Evolutionary conservation across 2,329 filamentous ascomycete species (phyloP).

Genomic region (Stagonosporopsis cucurbitacearum): DNA sequence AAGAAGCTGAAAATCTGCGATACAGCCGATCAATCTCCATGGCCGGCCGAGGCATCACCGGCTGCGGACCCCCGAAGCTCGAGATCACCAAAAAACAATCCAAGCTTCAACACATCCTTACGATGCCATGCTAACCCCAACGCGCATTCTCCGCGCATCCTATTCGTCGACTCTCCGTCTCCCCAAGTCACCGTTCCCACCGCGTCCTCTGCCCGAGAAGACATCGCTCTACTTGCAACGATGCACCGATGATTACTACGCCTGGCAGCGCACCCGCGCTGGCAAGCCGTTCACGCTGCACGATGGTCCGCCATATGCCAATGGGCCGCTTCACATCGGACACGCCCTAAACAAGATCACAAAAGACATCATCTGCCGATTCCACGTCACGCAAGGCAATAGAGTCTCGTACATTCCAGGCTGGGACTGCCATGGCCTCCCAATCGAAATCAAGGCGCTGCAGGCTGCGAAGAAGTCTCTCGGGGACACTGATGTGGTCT

Average conservation of each 20-base stretch:
- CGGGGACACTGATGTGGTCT: slow-evolving; percentile 53
- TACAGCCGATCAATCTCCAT: slow-evolving; percentile 21
- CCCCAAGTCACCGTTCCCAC: slow-evolving; percentile 57
- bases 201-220: slow-evolving; percentile 48
- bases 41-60: slow-evolving; percentile 22
- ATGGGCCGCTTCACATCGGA: slow-evolving; percentile 87
- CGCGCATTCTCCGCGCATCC: slow-evolving; percentile 48
- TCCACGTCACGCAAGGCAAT: slow-evolving; percentile 78
- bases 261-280: slow-evolving; percentile 70
- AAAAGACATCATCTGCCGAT: slow-evolving; percentile 89
- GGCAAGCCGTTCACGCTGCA: slow-evolving; percentile 78
- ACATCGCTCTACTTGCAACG: slow-evolving; percentile 66
- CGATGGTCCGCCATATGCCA: slow-evolving; percentile 96
- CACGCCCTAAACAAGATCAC: slow-evolving; percentile 97
- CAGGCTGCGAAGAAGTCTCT: slow-evolving; percentile 59
- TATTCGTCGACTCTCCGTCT: slow-evolving; percentile 57
- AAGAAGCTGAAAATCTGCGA: too few species aligned
- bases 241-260: slow-evolving; percentile 87
- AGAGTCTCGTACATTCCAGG: slow-evolving; percentile 84
- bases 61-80: slow-evolving; percentile 10
- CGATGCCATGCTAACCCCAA: slow-evolving; percentile 49
- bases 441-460: slow-evolving; percentile 95
- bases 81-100: slow-evolving; percentile 22
- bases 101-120: slow-evolving; percentile 26
- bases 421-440: slow-evolving; percentile 97